Percentiles rank a stretch among this genome's conserved stretches.
Conservation (phyloP, 73 alveolate genomes). For the Paramecium tetraurelia region DNA sequence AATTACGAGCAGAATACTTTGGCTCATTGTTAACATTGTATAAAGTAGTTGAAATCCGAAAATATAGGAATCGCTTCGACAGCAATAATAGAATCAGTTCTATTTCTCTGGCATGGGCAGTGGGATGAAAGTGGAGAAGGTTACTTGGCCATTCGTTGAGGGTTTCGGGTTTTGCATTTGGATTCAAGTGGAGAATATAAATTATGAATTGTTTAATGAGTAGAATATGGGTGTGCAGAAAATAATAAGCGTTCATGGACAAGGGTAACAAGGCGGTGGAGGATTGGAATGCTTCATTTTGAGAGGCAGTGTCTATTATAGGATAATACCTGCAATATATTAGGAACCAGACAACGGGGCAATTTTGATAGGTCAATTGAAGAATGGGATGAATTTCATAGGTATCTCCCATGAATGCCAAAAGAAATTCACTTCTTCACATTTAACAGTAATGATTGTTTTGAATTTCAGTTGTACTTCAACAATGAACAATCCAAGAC, state of each 20-base stretch:
- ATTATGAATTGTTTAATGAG: slow-evolving; percentile 16
- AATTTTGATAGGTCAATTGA: neutral
- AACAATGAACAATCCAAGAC: slow-evolving; percentile 4
- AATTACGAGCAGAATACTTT: neutral
- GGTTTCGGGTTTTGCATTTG: slow-evolving; percentile 42
- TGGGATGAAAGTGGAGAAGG: slow-evolving; percentile 37
- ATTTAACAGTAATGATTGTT: neutral
- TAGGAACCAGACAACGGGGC: slow-evolving; percentile 39
- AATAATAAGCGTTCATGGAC: neutral
- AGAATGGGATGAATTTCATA: slow-evolving; percentile 39
- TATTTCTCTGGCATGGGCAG: slow-evolving; percentile 20
- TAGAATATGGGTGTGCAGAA: neutral
- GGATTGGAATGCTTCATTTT: slow-evolving; percentile 34
- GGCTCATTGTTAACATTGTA: neutral
- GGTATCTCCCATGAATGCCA: neutral
- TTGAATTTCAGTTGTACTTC: neutral
- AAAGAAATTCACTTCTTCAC: slow-evolving; percentile 6
- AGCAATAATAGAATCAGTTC: neutral
- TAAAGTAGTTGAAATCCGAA: neutral
- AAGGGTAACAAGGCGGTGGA: slow-evolving; percentile 12
- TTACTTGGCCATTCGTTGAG: slow-evolving; percentile 16
- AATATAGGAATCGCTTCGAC: slow-evolving; percentile 10
- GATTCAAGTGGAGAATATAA: neutral
- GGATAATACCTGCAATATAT: neutral
- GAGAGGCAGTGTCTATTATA: slow-evolving; percentile 30